These are phyloP conservation scores for Aspergillus puulaauensis DNA, from an alignment of 2,329 filamentous ascomycete genomes.

Conservation along the genomic window DNA sequence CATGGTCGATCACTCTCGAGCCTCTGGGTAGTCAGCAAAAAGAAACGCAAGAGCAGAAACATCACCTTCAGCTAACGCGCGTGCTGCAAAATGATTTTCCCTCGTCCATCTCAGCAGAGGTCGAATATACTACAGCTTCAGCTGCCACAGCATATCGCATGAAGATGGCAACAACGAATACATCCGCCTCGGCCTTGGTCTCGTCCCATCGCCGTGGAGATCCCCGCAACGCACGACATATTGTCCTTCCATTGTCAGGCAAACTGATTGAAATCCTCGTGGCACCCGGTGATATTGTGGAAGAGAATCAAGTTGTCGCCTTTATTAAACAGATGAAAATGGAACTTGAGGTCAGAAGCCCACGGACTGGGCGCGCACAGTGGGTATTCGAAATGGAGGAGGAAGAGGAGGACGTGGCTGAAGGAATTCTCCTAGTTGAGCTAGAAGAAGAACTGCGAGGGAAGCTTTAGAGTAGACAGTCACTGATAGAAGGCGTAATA, in stretches of 20 bases:
- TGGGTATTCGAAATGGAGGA: constrained; percentile 57
- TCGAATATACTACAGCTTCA: constrained; percentile 47
- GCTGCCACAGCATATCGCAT: constrained; percentile 46
- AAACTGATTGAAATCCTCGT: constrained; percentile 61
- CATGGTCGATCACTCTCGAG: constrained; percentile 55
- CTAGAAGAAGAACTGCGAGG: constrained; percentile 40
- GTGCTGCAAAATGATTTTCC: constrained; percentile 63
- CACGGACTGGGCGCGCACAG: constrained; percentile 47
- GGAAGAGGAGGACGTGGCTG: constrained; percentile 51
- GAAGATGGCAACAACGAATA: constrained; percentile 47
- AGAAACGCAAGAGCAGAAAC: constrained; percentile 27
- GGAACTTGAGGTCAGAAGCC: constrained; percentile 62
- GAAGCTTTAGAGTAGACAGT: constrained; percentile 25
- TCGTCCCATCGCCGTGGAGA: constrained; percentile 52
- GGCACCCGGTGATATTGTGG: constrained; percentile 50
- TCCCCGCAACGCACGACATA: constrained; percentile 50
- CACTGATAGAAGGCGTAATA: not conserved
- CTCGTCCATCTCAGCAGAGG: constrained; percentile 52
- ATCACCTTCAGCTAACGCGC: constrained; percentile 56
- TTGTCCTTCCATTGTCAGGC: constrained; percentile 58
- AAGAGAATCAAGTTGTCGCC: constrained; percentile 54
- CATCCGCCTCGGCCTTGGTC: constrained; percentile 41
- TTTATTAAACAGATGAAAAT: constrained; percentile 69
- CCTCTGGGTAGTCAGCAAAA: constrained; percentile 23
- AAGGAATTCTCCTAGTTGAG: constrained; percentile 55